Conservation (phyloP, 257 asterid genomes). For the Jasminum sambac region DNA sequence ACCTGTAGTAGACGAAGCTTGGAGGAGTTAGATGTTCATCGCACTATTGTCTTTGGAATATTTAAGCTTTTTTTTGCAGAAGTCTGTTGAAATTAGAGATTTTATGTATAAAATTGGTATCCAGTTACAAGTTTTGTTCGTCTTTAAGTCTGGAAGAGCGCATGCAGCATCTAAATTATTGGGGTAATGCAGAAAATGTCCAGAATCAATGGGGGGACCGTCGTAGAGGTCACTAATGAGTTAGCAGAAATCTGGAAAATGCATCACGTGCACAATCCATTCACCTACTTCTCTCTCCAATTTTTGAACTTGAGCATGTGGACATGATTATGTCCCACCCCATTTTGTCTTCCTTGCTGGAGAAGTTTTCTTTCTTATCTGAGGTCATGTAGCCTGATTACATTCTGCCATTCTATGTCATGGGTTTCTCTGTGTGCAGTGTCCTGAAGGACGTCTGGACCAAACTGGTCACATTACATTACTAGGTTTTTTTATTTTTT, state of each 20-base stretch:
- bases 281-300: neutral
- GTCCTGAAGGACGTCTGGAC: neutral
- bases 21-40: neutral
- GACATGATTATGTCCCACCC: neutral
- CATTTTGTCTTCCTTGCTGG: neutral
- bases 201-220: neutral
- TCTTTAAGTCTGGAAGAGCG: neutral
- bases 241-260: neutral
- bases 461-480: neutral
- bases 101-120: neutral
- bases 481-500: neutral
- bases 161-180: neutral
- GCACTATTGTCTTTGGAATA: neutral
- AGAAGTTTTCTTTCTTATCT: neutral
- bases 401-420: neutral
- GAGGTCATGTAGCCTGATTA: neutral
- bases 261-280: neutral
- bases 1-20: neutral
- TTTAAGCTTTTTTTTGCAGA: too few relatives aligned
- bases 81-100: neutral
- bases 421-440: neutral
- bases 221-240: neutral
- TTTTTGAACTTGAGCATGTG: neutral
- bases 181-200: neutral
- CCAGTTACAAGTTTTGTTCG: neutral